phyloP scores from a whole-genome alignment of 805 yeast species.

The Starmerella asiatica region DNA sequence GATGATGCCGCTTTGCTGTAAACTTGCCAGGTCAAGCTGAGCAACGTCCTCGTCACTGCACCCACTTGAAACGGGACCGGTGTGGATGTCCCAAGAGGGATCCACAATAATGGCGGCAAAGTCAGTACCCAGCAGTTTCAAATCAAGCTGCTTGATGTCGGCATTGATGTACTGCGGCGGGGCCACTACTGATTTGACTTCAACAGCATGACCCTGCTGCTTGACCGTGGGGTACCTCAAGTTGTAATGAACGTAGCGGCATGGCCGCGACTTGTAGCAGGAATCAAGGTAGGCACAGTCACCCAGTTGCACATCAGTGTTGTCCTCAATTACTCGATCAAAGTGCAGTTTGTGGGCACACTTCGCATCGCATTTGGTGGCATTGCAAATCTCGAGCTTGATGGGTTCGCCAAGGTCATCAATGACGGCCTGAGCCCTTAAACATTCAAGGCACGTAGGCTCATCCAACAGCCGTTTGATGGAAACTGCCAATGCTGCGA shows the following conservation, averaged over 20 bases:
- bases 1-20: constrained; percentile 75
- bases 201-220: background rate
- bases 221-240: constrained; percentile 22
- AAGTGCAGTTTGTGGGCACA: constrained; percentile 25
- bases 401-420: no score
- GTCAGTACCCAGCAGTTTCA: constrained; percentile 60
- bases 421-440: background rate
- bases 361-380: background rate
- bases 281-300: constrained; percentile 92
- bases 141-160: constrained; percentile 64
- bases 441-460: background rate
- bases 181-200: background rate
- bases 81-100: constrained; percentile 95
- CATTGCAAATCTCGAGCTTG: background rate
- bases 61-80: constrained; percentile 27
- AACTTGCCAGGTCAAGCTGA: constrained; percentile 46
- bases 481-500: background rate
- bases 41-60: constrained; percentile 58
- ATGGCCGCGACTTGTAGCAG: constrained; percentile 69
- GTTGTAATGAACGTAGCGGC: constrained; percentile 67
- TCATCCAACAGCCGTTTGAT: background rate
- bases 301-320: constrained; percentile 61
- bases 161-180: constrained; percentile 72
- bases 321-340: constrained; percentile 26
- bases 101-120: constrained; percentile 71